Conservation (phyloP, 805 yeast genomes). For the Candida patagonica region DNA sequence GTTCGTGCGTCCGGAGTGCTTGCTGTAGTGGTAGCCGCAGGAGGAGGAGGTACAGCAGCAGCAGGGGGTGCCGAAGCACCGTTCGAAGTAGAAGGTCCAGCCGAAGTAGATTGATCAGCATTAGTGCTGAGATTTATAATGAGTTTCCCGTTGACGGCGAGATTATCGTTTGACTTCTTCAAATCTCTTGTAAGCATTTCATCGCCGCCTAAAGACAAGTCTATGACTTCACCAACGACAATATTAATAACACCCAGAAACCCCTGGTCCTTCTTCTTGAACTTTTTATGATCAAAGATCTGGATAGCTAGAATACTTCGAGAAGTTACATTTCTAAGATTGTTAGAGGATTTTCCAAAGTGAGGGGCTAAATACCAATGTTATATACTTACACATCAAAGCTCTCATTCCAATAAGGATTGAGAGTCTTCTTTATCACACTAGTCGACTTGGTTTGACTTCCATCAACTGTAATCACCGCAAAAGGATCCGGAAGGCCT, state of each 20-base stretch:
- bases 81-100: conserved; percentile 1
- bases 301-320: conserved; percentile 84
- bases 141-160: conserved; percentile 88
- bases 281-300: conserved; percentile 94
- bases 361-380: not conserved
- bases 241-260: conserved; percentile 93
- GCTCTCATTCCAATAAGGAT: conserved; percentile 96
- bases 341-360: conserved; percentile 5
- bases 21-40: conserved; percentile 3
- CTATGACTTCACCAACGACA: conserved; percentile 80
- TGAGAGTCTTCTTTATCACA: conserved; percentile 85
- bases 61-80: conserved; percentile 1
- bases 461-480: conserved; percentile 95
- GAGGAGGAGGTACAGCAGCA: conserved; percentile 11
- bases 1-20: conserved; percentile 4
- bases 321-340: conserved; percentile 44
- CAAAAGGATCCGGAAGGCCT: conserved; percentile 94
- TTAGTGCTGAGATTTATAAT: conserved; percentile 42
- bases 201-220: conserved; percentile 33
- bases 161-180: conserved; percentile 82
- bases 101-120: conserved; percentile 19
- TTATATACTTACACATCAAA: conserved; percentile 44
- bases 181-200: conserved; percentile 90
- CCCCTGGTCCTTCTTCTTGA: conserved; percentile 97
- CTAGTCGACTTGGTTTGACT: conserved; percentile 91